Base-by-base conservation (phyloP, 305 asterid species). In the Solanum chacoense region DNA sequence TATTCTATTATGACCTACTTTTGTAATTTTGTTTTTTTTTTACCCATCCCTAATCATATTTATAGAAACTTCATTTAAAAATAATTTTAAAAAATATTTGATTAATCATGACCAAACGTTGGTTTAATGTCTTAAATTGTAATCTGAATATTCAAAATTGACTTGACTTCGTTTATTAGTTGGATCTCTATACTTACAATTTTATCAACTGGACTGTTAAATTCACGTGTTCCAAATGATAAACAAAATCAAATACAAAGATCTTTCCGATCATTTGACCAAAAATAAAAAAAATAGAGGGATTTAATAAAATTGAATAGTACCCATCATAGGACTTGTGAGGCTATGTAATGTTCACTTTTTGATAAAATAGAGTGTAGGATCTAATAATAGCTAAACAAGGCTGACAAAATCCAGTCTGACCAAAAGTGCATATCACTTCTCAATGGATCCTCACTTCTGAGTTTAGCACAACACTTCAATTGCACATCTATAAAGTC, bases 311-410 rank as follows among this genome's bases (percentile, higher is more conserved):
- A 11, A 89, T 91, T 92, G 88, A 92, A 91, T 88, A 94, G 78
- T 32, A 59, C 85, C 88, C 94, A 91, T 90, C 94, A 92, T 89
- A 92, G 35, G 90, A 92, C 95, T 87, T 94, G 94, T 93, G 96
- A 93, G 69, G 78, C 90, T 38, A 80, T 80, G 9, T 26, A 26
- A 42, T 18, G 13, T 37, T 37, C 9, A 26, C 85, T 38, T 26
- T 26, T 69, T 40, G 3, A 38, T 28, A 42, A 80, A 26, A 28
- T 42, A 24, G 65, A 38, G 13, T 38, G 35, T 13, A 40, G 24
- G 36, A 14, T 45, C 75, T 24, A 28, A 24, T 20, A 79, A 77
- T 78, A 78, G 63, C 72, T n/a, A 63, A 63, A n/a, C 72, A 63
- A 63, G 13, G n/a, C 81, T 74, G 40, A 32, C 81, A 74, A 74